Evolutionary conservation across 768 basidiomycete genomes (phyloP), one percentile per base, ranked within the genome.

Genomic region (Pleurotus tuoliensis): DNA sequence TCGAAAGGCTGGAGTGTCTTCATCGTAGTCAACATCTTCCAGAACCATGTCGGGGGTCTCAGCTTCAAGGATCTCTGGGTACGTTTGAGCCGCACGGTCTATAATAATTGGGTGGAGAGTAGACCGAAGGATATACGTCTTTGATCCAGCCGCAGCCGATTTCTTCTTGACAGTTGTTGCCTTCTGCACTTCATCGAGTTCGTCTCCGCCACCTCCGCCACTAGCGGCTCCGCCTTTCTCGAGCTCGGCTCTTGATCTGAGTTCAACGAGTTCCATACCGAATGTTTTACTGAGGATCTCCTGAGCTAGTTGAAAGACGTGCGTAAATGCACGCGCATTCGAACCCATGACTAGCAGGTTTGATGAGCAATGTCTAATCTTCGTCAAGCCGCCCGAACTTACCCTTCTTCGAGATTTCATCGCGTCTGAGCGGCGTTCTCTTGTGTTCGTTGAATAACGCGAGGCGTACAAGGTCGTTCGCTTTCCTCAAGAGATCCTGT

Each of bases 381-480:
- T 18, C 3, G 15, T 16, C 12, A 12, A 12, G 47, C 38, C 3
- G 20, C 3, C 5, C 56, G 39, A 24, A 8, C 49, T 55, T 15
- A 87, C 94, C 84, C 77, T 90, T 90, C 72, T 94, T 94, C 39
- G 79, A 83, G 49, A 95, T 90, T 40, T 96, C 93, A n/a, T 94
- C 89, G 40, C 92, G 77, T 38, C 82, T 80, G 48, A 97, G 69
- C 2, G 84, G 77, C 9, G 73, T 69, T 50, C 91, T 79, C 65
- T 78, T 83, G 55, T 88, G 83, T 66, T 96, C 93, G 4, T 76
- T 78, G 68, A 94, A 95, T 41, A 98, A 74, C 2, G 92, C 91
- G 20, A 92, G 77, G 15, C 93, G 82, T 8, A 89, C 90, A 30
- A 96, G 78, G 50, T 86, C 83, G 48, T 80, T 76, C 0, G 88